A percentile compares a stretch with the other conserved stretches of the same genome.
Evolutionary conservation across 163 green algal species (phyloP).

Genomic region (Coccomyxa subellipsoidea): DNA sequence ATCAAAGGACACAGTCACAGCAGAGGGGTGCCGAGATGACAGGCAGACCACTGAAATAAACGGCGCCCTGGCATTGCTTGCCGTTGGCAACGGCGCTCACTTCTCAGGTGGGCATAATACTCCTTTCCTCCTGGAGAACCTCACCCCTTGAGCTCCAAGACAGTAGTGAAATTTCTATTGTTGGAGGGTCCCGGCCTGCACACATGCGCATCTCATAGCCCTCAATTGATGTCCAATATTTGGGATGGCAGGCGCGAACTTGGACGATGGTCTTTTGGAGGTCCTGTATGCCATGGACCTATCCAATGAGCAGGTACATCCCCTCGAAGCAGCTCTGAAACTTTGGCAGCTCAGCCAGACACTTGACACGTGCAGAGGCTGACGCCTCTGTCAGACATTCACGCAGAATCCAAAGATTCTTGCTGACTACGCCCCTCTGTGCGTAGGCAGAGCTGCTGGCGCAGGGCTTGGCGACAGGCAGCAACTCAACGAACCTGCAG

Average conservation of each 20-base stretch:
- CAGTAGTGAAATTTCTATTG: not conserved
- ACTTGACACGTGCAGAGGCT: not conserved
- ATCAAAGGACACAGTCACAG: not conserved
- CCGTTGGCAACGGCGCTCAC: not conserved
- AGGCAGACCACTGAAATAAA: not conserved
- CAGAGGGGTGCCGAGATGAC: not conserved
- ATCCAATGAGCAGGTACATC: not conserved
- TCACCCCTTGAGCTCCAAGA: not conserved
- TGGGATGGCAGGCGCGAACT: not conserved
- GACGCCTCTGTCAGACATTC: too few species aligned
- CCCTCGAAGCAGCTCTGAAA: not conserved
- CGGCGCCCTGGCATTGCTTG: not conserved
- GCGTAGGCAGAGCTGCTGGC: not conserved
- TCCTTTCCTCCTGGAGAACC: too few species aligned
- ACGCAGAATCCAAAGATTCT: too few species aligned
- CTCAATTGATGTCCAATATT: not conserved
- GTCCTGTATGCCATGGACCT: not conserved
- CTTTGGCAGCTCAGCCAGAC: not conserved
- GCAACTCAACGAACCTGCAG: not conserved
- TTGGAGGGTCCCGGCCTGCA: not conserved
- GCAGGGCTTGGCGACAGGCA: conserved; percentile 1
- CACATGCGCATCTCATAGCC: not conserved
- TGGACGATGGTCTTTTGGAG: not conserved
- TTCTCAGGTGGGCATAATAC: not conserved
- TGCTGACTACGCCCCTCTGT: not conserved